phyloP scores from a whole-genome alignment of 2,329 filamentous ascomycete species.

The Trichoderma brevicompactum region DNA sequence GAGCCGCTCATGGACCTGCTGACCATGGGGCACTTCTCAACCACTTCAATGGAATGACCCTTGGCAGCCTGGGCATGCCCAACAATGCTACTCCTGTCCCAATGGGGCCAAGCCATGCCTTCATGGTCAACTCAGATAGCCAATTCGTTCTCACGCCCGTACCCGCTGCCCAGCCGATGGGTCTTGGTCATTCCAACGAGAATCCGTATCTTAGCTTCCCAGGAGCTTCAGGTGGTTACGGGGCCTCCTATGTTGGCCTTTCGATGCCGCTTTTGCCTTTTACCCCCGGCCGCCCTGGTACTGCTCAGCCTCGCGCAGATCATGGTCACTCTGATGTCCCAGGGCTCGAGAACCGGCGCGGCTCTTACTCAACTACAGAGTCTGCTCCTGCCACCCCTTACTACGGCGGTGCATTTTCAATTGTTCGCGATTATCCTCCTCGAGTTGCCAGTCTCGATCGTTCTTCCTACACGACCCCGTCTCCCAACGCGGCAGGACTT shows the following conservation, averaged over 20 bases:
- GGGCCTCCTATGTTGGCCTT: slow-evolving; percentile 45
- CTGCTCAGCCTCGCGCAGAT: slow-evolving; percentile 52
- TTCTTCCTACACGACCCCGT: slow-evolving; percentile 68
- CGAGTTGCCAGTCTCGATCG: slow-evolving; percentile 64
- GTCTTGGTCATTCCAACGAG: slow-evolving; percentile 43
- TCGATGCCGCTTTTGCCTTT: slow-evolving; percentile 52
- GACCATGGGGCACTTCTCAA: slow-evolving; percentile 41
- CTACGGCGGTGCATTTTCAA: slow-evolving; percentile 61
- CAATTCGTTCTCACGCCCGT: slow-evolving; percentile 47
- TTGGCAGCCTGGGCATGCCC: slow-evolving; percentile 44
- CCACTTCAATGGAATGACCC: slow-evolving; percentile 46
- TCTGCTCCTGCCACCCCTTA: slow-evolving; percentile 69
- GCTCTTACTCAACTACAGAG: slow-evolving; percentile 70
- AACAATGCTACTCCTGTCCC: slow-evolving; percentile 38
- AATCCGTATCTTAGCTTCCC: slow-evolving; percentile 42
- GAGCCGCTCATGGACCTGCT: slow-evolving; percentile 38
- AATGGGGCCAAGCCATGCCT: slow-evolving; percentile 43
- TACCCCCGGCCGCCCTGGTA: slow-evolving; percentile 55
- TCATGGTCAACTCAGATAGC: slow-evolving; percentile 47
- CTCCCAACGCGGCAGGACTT: slow-evolving; percentile 62
- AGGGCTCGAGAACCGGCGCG: slow-evolving; percentile 66
- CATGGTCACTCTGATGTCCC: slow-evolving; percentile 60
- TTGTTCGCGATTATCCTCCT: slow-evolving; percentile 64
- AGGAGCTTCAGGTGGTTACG: slow-evolving; percentile 42
- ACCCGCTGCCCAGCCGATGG: slow-evolving; percentile 42